These are phyloP conservation scores for Hibiscus mutabilis DNA, from an alignment of 345 rosid genomes.

Conservation along the genomic window DNA sequence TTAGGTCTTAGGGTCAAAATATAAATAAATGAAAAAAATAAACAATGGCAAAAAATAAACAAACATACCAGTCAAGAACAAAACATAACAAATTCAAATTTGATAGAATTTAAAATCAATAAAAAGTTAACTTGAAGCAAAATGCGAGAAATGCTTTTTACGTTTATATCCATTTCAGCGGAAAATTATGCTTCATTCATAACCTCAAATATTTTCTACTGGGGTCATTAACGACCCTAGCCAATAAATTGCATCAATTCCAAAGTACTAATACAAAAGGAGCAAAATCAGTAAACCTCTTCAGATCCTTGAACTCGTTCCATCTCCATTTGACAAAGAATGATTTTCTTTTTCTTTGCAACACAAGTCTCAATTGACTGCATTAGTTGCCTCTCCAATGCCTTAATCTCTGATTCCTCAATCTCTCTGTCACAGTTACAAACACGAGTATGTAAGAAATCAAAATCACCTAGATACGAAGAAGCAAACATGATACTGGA, in stretches of 20 bases:
- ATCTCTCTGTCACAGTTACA: constrained; percentile 56
- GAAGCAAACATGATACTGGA: background rate
- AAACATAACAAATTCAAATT: background rate
- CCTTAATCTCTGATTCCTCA: constrained; percentile 82
- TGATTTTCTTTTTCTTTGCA: constrained; percentile 83
- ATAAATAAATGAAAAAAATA: background rate
- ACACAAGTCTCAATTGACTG: constrained; percentile 91
- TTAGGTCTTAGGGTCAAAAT: background rate
- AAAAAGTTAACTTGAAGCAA: background rate
- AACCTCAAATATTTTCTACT: background rate
- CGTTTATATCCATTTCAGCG: background rate
- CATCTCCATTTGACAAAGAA: constrained; percentile 82
- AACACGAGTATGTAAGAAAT: constrained; percentile 4
- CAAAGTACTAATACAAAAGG: constrained; percentile 5
- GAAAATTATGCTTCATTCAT: background rate
- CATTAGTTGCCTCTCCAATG: constrained; percentile 87
- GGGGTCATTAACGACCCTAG: background rate
- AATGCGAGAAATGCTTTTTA: background rate
- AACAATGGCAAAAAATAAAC: background rate
- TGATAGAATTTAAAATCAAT: background rate
- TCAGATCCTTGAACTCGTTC: constrained; percentile 80
- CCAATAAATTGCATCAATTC: background rate
- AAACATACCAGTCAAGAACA: background rate
- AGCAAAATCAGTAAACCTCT: constrained; percentile 49
- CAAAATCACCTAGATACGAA: background rate